Percentiles rank a stretch among this genome's conserved stretches.
Evolutionary conservation across 2,329 filamentous ascomycete species (phyloP).

Genomic region (Xylaria sp.): DNA sequence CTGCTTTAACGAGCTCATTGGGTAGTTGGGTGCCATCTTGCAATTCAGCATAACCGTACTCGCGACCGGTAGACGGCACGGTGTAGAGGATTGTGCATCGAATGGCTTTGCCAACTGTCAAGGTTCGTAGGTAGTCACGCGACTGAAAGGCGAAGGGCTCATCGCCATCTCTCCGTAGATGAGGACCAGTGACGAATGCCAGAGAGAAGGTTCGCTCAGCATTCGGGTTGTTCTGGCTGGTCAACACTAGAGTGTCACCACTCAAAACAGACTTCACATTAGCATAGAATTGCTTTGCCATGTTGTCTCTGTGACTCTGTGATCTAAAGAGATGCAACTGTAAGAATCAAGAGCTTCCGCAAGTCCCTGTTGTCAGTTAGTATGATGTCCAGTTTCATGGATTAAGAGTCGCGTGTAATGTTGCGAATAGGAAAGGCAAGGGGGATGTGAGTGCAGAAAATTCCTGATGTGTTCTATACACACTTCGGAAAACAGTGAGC

Average conservation of each 20-base stretch:
- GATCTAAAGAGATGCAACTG: constrained; percentile 20
- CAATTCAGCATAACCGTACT: constrained; percentile 78
- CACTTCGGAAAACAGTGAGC: not conserved
- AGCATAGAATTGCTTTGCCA: constrained; percentile 52
- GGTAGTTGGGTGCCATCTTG: constrained; percentile 73
- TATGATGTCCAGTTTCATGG: not conserved
- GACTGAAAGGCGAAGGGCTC: constrained; percentile 92
- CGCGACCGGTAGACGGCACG: constrained; percentile 75
- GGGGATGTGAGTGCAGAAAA: not conserved
- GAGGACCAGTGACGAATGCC: constrained; percentile 85
- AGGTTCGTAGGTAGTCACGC: constrained; percentile 81
- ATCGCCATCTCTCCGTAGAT: constrained; percentile 81
- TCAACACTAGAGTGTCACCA: constrained; percentile 84
- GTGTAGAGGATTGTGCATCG: constrained; percentile 83
- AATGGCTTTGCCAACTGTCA: constrained; percentile 79
- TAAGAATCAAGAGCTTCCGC: constrained; percentile 14
- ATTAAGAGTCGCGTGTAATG: not conserved
- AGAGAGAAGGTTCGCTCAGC: constrained; percentile 84
- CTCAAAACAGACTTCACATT: constrained; percentile 92
- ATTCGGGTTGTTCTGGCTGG: constrained; percentile 72
- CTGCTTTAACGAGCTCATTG: constrained; percentile 77
- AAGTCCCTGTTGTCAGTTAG: constrained; percentile 23
- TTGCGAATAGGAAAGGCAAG: not conserved
- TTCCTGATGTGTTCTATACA: not conserved
- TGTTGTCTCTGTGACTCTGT: constrained; percentile 42